These are phyloP conservation scores for Labyrinthula sp. DNA, from an alignment of 352 stramenopile species.

Conservation along the genomic window DNA sequence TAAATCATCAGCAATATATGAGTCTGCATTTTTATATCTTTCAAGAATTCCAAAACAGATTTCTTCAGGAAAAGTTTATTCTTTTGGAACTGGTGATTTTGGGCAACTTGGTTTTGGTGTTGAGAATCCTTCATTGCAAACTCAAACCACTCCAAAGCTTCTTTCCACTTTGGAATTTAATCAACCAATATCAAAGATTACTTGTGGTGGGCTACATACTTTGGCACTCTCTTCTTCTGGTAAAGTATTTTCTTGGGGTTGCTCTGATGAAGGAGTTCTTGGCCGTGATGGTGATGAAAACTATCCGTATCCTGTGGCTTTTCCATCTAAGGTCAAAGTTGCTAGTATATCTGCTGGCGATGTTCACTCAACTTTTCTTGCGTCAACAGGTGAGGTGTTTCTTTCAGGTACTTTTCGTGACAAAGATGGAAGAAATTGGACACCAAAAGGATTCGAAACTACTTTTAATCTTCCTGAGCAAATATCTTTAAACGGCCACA, in stretches of 20 bases:
- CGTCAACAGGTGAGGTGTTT: constrained; percentile 61
- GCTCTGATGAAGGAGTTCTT: constrained; percentile 70
- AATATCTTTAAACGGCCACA: not conserved
- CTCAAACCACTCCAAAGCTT: constrained; percentile 35
- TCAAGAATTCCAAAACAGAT: no score
- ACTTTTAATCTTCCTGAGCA: constrained; percentile 15
- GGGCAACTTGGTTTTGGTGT: constrained; percentile 43
- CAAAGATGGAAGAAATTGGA: constrained; percentile 77
- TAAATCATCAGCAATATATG: no score
- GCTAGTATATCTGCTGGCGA: constrained; percentile 65
- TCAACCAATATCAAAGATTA: constrained; percentile 45
- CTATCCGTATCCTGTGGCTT: constrained; percentile 43
- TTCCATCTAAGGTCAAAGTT: constrained; percentile 38
- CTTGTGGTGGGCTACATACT: constrained; percentile 68
- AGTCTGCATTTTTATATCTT: no score
- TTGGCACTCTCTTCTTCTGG: constrained; percentile 57
- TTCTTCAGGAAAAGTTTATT: constrained; percentile 58
- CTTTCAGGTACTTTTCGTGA: constrained; percentile 84
- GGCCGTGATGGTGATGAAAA: constrained; percentile 57
- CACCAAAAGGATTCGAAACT: constrained; percentile 22
- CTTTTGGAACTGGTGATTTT: constrained; percentile 65
- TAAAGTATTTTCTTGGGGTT: constrained; percentile 78
- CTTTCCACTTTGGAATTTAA: constrained; percentile 38
- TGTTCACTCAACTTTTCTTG: constrained; percentile 69
- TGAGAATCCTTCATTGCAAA: constrained; percentile 1